Evolutionary conservation across 257 asterid species (phyloP), one percentile per base, ranked within the genome.

Genomic region (Prunella vulgaris): DNA sequence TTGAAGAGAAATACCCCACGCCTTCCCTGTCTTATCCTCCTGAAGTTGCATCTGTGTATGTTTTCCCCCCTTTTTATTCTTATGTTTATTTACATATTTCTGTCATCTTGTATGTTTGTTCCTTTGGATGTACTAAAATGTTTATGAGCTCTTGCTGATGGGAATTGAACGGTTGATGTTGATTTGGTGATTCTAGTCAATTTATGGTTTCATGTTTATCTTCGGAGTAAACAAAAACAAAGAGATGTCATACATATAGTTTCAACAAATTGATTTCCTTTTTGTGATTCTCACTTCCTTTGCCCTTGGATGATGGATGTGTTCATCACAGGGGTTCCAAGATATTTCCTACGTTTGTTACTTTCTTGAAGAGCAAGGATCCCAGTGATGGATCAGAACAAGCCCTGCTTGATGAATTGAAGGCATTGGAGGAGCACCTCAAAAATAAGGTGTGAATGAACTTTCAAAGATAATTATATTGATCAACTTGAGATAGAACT

Each of bases 1-100:
- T 91, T 15, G 96, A 89, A 74, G 92, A 88, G 80, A 91, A 91
- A 80, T 87, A 77, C 77, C 96, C 95, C 7, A 69, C 63, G 32
- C 96, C 93, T 20, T 56, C 95, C 40, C 93, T 91, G 7, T 22
- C 82, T 72, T 35, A 89, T 52, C 95, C 93, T 30, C 25, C 92
- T 64, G 86, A 87, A 71, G 77, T 83, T 66, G 73, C 88, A 46
- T 77, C 95, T 85, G 97, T 91, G 86, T 73, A 17, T 77, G 22
- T 17, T 72, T 25, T 63, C 72, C 35, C 60, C 28, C 60, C 28
- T 15, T 30, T 57, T 20, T 42, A 12, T n/a, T n/a, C n/a, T 51
- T 9, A 5, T 56, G 30, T 35, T 60, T 49, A 17, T 54, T n/a
- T n/a, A n/a, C n/a, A n/a, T n/a, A n/a, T n/a, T 20, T 35, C 42